These are phyloP conservation scores for Berberis thunbergii DNA, from an alignment of 164 flowering plant genomes.

Conservation along the genomic window DNA sequence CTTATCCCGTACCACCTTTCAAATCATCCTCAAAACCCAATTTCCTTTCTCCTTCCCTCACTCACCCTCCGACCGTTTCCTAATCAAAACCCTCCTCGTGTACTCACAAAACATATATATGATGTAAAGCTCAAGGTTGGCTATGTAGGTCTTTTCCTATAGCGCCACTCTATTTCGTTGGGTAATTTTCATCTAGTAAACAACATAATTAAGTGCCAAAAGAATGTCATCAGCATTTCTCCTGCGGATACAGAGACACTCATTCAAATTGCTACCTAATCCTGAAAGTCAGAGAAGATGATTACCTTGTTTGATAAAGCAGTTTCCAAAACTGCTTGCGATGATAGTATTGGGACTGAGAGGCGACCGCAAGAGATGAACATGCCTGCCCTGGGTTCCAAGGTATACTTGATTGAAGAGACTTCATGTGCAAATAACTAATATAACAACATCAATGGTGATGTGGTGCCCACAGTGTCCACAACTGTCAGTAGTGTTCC, in stretches of 20 bases:
- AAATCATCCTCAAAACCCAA: conserved; percentile 52
- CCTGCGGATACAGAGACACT: conserved; percentile 31
- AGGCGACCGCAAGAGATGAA: too few species aligned
- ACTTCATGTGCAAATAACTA: too few species aligned
- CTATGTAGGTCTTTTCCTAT: conserved; percentile 54
- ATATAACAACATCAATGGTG: too few species aligned
- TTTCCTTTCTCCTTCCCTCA: conserved; percentile 58
- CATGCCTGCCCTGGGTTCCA: conserved; percentile 11
- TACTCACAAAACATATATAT: conserved; percentile 10
- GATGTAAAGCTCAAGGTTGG: conserved; percentile 60
- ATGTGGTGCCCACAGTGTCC: too few species aligned
- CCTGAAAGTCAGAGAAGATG: conserved; percentile 26
- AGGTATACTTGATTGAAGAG: too few species aligned
- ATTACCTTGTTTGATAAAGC: conserved; percentile 32
- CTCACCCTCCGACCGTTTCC: conserved; percentile 66
- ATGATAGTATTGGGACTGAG: conserved; percentile 4
- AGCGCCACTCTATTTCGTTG: conserved; percentile 33
- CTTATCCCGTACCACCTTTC: conserved; percentile 39
- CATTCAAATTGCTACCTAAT: conserved; percentile 30
- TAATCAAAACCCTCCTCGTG: conserved; percentile 28
- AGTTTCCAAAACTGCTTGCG: conserved; percentile 18
- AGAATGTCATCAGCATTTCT: conserved; percentile 23
- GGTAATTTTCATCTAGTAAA: conserved; percentile 36
- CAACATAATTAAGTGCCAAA: conserved; percentile 43
- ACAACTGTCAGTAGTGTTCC: too few species aligned